Conservation (phyloP, 228 moss, liverwort and hornwort species). For the Sphagnum fallax region DNA sequence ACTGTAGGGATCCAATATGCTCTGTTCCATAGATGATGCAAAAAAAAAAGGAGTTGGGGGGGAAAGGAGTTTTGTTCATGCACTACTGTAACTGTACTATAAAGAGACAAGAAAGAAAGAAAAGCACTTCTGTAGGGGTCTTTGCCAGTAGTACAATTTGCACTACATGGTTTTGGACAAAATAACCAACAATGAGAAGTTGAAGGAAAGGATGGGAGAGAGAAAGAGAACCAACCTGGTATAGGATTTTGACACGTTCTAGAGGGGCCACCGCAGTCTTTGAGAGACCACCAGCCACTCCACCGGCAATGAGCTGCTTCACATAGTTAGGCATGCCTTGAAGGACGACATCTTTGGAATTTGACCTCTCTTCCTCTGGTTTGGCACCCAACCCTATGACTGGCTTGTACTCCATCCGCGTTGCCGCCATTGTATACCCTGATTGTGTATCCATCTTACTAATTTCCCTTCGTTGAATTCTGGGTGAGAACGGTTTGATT, state of each 20-base stretch:
- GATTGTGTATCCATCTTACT: slow-evolving; percentile 39
- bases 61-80: too few species aligned
- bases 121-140: too few species aligned
- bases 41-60: too few species aligned
- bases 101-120: too few species aligned
- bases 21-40: too few species aligned
- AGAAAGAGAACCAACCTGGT: slow-evolving; percentile 44
- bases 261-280: slow-evolving; percentile 87
- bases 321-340: slow-evolving; percentile 47
- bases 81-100: too few species aligned
- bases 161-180: too few species aligned
- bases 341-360: slow-evolving; percentile 30
- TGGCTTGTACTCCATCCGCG: slow-evolving; percentile 27
- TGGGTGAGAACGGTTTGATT: background rate
- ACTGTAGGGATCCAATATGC: too few species aligned
- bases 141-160: too few species aligned
- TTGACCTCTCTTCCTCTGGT: slow-evolving; percentile 32
- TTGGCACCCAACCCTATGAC: slow-evolving; percentile 27
- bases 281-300: slow-evolving; percentile 72
- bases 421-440: slow-evolving; percentile 34
- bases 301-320: slow-evolving; percentile 88
- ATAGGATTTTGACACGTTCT: slow-evolving; percentile 84
- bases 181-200: background rate
- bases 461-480: background rate
- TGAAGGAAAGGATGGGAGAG: background rate